These are phyloP conservation scores for Cerioporus squamosus DNA, from an alignment of 1,284 basidiomycete genomes.

Conservation along the genomic window DNA sequence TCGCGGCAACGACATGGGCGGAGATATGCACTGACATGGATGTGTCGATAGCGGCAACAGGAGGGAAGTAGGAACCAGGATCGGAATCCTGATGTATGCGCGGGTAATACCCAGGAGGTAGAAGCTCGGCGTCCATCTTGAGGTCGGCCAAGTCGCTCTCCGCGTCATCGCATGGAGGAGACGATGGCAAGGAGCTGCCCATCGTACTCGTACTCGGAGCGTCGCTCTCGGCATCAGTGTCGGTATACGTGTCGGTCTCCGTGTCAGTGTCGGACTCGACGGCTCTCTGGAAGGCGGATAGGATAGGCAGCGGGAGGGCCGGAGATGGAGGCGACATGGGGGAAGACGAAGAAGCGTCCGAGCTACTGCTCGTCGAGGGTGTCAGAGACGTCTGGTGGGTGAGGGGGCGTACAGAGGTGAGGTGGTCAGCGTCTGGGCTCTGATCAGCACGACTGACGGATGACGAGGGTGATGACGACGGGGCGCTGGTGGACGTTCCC, in stretches of 20 bases:
- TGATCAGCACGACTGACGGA: conserved; percentile 16
- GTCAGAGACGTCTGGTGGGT: background rate
- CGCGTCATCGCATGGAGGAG: conserved; percentile 30
- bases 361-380: background rate
- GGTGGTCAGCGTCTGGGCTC: conserved; percentile 15
- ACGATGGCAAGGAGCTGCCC: conserved; percentile 20
- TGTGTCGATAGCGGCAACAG: background rate
- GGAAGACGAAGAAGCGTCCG: background rate
- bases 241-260: conserved; percentile 22
- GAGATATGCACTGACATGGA: background rate
- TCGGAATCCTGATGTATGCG: conserved; percentile 12
- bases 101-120: background rate
- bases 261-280: conserved; percentile 22
- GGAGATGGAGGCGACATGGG: conserved; percentile 8
- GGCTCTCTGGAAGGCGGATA: background rate
- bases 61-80: conserved; percentile 28
- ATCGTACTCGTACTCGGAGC: conserved; percentile 29
- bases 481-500: conserved; percentile 7
- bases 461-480: conserved; percentile 14
- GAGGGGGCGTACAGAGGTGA: background rate
- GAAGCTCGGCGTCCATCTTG: conserved; percentile 14
- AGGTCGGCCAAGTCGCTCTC: conserved; percentile 9
- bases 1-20: background rate
- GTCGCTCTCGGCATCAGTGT: conserved; percentile 35
- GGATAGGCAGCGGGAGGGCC: conserved; percentile 2